Conservation (phyloP, 192 early-diverging fungal species). For the Coemansia sp. region DNA sequence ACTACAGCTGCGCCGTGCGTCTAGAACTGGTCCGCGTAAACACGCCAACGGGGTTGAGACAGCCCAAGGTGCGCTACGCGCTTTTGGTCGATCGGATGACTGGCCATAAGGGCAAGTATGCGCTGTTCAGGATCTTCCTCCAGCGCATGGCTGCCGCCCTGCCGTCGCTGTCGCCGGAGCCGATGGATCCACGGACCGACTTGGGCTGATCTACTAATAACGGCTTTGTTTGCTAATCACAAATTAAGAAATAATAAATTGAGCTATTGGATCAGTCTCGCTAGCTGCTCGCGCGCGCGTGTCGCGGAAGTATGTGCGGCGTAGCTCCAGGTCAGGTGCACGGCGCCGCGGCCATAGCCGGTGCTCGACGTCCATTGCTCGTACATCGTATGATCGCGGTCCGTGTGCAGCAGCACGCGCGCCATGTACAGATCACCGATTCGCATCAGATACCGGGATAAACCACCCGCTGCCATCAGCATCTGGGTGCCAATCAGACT, state of each 20-base stretch:
- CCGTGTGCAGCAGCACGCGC: constrained; percentile 59
- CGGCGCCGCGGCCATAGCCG: constrained; percentile 64
- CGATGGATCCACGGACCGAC: constrained; percentile 9
- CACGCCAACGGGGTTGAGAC: constrained; percentile 1
- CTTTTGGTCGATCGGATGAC: constrained; percentile 43
- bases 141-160: constrained; percentile 33
- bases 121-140: constrained; percentile 35
- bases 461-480: constrained; percentile 17
- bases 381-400: constrained; percentile 54
- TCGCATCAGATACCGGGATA: constrained; percentile 42
- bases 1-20: constrained; percentile 51
- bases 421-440: constrained; percentile 63
- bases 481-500: background rate
- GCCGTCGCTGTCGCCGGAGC: constrained; percentile 15
- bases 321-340: constrained; percentile 75
- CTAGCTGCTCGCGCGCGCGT: constrained; percentile 13
- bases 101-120: constrained; percentile 47
- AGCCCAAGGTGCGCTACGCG: constrained; percentile 20
- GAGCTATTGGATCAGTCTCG: background rate
- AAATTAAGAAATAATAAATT: background rate
- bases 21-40: constrained; percentile 43
- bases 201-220: background rate
- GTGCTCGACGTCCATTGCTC: constrained; percentile 66
- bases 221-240: background rate
- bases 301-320: constrained; percentile 52